These are phyloP conservation scores for Mycena belliarum DNA, from an alignment of 768 basidiomycete species.

Conservation along the genomic window DNA sequence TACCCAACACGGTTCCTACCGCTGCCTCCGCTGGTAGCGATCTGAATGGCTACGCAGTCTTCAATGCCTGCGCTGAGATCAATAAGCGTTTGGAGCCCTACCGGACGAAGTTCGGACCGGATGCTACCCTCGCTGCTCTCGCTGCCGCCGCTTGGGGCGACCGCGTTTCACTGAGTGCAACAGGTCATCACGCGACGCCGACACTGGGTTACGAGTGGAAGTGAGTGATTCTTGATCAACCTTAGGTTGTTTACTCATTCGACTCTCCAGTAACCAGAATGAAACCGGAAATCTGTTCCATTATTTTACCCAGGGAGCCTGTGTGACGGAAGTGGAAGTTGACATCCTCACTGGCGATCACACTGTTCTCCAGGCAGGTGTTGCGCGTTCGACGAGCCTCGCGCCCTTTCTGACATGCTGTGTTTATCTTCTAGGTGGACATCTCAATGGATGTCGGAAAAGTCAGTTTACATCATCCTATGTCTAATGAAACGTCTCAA, in stretches of 20 bases:
- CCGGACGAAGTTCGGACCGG: slow-evolving; percentile 14
- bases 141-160: slow-evolving; percentile 21
- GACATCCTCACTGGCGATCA: slow-evolving; percentile 23
- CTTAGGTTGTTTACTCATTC: not conserved
- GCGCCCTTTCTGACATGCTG: too few species aligned
- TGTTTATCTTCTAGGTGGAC: too few species aligned
- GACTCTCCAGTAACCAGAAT: slow-evolving; percentile 10
- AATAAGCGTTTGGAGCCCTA: slow-evolving; percentile 22
- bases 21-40: slow-evolving; percentile 22
- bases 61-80: slow-evolving; percentile 22
- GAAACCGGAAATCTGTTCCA: slow-evolving; percentile 25
- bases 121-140: slow-evolving; percentile 21
- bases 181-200: slow-evolving; percentile 15
- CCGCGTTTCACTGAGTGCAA: slow-evolving; percentile 21
- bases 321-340: slow-evolving; percentile 23
- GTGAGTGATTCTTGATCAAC: slow-evolving; percentile 1
- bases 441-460: slow-evolving; percentile 25
- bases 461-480: not conserved
- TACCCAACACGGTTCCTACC: slow-evolving; percentile 20
- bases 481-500: not conserved
- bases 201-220: slow-evolving; percentile 23
- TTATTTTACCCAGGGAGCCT: slow-evolving; percentile 22
- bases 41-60: slow-evolving; percentile 22
- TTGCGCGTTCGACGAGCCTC: too few species aligned
- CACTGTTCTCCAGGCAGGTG: slow-evolving; percentile 21